These are phyloP conservation scores for Byssothecium circinans DNA, from an alignment of 2,329 filamentous ascomycete genomes.

Conservation along the genomic window DNA sequence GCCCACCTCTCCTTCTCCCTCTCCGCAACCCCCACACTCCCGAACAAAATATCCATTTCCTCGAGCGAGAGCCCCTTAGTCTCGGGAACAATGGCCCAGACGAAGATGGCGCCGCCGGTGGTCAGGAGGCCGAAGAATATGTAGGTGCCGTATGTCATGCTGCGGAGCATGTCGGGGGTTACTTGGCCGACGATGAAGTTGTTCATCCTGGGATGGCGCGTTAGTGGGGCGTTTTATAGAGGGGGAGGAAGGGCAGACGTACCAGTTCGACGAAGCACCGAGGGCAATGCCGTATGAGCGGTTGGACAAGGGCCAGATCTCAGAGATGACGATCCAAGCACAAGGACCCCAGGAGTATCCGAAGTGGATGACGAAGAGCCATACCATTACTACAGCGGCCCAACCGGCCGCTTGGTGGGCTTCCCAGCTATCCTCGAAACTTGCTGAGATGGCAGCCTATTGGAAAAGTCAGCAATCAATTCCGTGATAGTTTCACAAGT, in stretches of 20 bases:
- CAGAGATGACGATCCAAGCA: slow-evolving; percentile 72
- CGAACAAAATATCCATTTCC: slow-evolving; percentile 67
- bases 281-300: slow-evolving; percentile 69
- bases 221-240: neutral
- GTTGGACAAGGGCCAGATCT: slow-evolving; percentile 72
- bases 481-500: neutral
- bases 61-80: slow-evolving; percentile 56
- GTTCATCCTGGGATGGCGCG: slow-evolving; percentile 43
- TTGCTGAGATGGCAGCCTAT: slow-evolving; percentile 63
- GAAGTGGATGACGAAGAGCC: slow-evolving; percentile 74
- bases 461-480: neutral
- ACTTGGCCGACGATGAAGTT: slow-evolving; percentile 67
- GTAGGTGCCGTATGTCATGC: slow-evolving; percentile 70
- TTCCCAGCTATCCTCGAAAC: slow-evolving; percentile 61
- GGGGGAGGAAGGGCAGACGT: slow-evolving; percentile 1
- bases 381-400: slow-evolving; percentile 69
- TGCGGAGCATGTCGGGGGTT: slow-evolving; percentile 67
- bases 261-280: slow-evolving; percentile 55
- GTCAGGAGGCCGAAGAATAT: slow-evolving; percentile 69
- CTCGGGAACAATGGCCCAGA: slow-evolving; percentile 55
- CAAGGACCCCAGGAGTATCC: slow-evolving; percentile 75
- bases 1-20: slow-evolving; percentile 71
- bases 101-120: slow-evolving; percentile 59
- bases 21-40: slow-evolving; percentile 65
- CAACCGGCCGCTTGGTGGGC: slow-evolving; percentile 65